phyloP scores from a whole-genome alignment of 2,329 filamentous ascomycete species.

The Aspergillus eucalypticola region DNA sequence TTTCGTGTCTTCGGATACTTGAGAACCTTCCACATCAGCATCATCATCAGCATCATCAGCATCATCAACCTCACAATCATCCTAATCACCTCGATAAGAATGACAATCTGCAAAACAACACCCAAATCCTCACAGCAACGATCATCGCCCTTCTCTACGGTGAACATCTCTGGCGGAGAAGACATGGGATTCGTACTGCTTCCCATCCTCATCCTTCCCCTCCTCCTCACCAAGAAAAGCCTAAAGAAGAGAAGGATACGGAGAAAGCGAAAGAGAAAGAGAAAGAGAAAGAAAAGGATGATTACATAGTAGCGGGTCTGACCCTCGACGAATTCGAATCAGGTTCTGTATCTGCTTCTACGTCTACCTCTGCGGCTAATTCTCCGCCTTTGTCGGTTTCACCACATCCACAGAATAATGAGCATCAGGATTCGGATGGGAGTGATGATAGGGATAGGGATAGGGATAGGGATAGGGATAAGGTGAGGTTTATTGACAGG shows the following conservation, averaged over 20 bases:
- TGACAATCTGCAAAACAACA: no score
- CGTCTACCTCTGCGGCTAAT: background rate
- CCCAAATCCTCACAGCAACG: slow-evolving; percentile 1
- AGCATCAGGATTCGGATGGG: no score
- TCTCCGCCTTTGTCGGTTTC: background rate
- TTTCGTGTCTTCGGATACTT: no score
- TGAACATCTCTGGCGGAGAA: slow-evolving; percentile 21
- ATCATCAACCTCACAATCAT: no score
- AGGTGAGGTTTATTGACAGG: background rate
- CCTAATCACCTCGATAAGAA: no score
- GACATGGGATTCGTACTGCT: background rate
- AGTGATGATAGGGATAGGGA: background rate
- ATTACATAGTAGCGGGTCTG: background rate
- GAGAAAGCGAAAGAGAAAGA: background rate
- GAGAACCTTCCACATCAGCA: no score
- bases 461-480: no score
- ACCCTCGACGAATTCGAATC: background rate
- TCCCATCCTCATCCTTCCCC: no score
- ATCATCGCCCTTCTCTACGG: slow-evolving; percentile 25
- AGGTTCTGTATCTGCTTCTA: background rate
- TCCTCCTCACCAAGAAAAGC: no score
- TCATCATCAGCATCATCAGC: no score
- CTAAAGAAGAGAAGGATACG: background rate
- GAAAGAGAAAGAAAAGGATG: background rate
- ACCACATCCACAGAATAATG: background rate